phyloP scores from a whole-genome alignment of 805 yeast species.

The Kodamaea hsintzibuensis region DNA sequence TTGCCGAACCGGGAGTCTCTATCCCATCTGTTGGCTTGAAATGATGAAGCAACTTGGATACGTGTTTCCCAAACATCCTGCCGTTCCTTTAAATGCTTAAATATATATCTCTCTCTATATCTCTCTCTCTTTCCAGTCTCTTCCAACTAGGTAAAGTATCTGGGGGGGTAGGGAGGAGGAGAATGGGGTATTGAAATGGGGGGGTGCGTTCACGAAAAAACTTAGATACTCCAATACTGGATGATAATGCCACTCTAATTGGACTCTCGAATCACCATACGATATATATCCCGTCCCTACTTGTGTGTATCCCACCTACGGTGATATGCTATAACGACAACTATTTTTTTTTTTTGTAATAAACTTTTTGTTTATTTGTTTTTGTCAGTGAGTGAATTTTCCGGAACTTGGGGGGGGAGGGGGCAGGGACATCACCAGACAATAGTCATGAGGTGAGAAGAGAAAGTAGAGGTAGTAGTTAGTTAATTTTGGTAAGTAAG shows the following conservation, averaged over 20 bases:
- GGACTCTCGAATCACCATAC: background rate
- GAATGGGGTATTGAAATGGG: background rate
- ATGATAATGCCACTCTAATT: background rate
- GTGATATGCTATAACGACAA: background rate
- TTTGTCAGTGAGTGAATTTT: background rate
- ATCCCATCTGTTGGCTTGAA: slow-evolving; percentile 30
- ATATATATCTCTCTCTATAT: no score
- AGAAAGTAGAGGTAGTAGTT: background rate
- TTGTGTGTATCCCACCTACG: background rate
- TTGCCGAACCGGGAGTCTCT: slow-evolving; percentile 13
- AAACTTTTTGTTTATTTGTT: background rate
- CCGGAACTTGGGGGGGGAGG: background rate
- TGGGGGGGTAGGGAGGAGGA: background rate
- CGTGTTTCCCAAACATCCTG: slow-evolving; percentile 45
- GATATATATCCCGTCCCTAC: background rate
- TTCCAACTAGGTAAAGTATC: background rate
- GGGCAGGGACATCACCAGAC: slow-evolving; percentile 1
- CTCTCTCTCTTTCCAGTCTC: background rate
- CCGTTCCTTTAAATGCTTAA: background rate
- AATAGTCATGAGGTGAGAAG: background rate
- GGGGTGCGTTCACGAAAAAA: background rate
- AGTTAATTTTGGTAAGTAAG: background rate
- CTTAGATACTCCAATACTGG: background rate
- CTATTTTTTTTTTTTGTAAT: background rate
- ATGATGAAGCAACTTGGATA: slow-evolving; percentile 41